A percentile compares a stretch with the other conserved stretches of the same genome.
phyloP scores from a whole-genome alignment of 768 basidiomycete species.

The Macrolepiota albuminosa region DNA sequence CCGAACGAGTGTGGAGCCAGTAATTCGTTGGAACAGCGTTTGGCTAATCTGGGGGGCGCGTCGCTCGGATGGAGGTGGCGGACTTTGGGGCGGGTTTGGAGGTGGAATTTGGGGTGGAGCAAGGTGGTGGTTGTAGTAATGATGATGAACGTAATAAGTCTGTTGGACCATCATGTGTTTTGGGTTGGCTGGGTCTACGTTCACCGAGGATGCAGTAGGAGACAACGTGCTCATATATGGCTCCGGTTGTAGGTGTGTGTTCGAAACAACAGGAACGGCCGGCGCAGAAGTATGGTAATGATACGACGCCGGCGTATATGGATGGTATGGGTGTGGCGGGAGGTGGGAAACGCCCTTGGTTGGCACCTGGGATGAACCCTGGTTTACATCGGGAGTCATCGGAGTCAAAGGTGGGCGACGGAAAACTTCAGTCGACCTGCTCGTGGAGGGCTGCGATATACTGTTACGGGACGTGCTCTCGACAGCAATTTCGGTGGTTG shows the following conservation, averaged over 20 bases:
- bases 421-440: not conserved
- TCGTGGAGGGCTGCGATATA: not conserved
- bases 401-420: not conserved
- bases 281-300: not conserved
- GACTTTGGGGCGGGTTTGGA: not conserved
- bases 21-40: not conserved
- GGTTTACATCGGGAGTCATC: not conserved
- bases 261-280: not conserved
- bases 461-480: not conserved
- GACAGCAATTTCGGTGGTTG: not conserved
- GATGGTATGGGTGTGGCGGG: not conserved
- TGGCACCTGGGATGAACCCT: not conserved
- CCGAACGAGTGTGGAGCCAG: not conserved
- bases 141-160: not conserved
- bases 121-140: not conserved
- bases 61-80: not conserved
- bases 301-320: not conserved
- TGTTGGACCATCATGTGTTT: not conserved
- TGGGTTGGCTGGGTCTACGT: not conserved
- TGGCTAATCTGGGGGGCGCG: not conserved
- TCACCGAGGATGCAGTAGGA: not conserved
- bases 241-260: not conserved
- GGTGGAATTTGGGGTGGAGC: not conserved
- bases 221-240: not conserved
- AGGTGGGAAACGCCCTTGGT: not conserved